phyloP scores from a whole-genome alignment of 108 stramenopile species.

The Tribonema minus region DNA sequence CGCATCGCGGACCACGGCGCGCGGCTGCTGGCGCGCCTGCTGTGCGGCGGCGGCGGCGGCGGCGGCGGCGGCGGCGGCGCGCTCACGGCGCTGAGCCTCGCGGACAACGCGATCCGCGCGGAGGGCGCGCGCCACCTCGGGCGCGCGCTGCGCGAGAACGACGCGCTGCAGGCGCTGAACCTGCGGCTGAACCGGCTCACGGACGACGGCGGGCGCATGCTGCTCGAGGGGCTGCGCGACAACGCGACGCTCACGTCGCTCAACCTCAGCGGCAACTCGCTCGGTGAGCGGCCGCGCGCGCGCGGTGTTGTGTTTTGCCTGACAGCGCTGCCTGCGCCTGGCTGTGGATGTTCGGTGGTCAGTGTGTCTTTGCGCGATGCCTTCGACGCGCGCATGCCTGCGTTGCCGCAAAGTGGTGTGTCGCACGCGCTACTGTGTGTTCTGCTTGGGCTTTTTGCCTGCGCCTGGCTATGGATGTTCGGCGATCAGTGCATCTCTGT shows the following conservation, averaged over 20 bases:
- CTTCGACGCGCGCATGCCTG: no score
- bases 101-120: constrained; percentile 62
- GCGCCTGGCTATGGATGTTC: neutral
- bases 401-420: no score
- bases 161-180: constrained; percentile 52
- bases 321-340: neutral
- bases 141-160: constrained; percentile 54
- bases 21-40: constrained; percentile 55
- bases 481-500: no score
- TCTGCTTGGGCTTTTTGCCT: neutral
- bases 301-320: neutral
- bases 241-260: constrained; percentile 47
- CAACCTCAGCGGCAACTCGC: constrained; percentile 40
- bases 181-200: constrained; percentile 61
- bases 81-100: constrained; percentile 56
- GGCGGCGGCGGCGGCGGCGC: constrained; percentile 57
- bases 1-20: constrained; percentile 65
- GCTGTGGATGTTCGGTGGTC: neutral
- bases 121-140: constrained; percentile 57
- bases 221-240: constrained; percentile 55
- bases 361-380: no score
- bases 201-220: constrained; percentile 61
- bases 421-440: neutral
- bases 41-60: constrained; percentile 56
- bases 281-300: neutral